Conservation (phyloP, 306 rosid species). For the Rosa chinensis region DNA sequence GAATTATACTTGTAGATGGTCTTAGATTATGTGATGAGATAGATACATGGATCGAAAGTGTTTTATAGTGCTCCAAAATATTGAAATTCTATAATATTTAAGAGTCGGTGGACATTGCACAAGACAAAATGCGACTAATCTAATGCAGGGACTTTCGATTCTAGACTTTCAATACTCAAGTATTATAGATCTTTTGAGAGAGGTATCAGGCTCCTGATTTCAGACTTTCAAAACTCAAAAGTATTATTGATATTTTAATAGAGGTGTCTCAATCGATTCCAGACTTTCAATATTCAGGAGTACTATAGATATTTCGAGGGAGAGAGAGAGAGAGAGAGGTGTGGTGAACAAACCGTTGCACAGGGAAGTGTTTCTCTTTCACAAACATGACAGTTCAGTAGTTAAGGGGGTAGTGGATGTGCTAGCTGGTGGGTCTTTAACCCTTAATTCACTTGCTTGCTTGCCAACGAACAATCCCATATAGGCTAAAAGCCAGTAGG, state of each 20-base stretch:
- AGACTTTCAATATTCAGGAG: background rate
- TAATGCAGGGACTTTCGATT: no score
- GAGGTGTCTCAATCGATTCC: no score
- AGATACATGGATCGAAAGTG: no score
- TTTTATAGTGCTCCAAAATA: background rate
- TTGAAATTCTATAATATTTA: no score
- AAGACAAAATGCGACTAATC: no score
- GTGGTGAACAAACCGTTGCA: background rate
- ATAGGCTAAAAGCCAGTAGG: slow-evolving; percentile 1
- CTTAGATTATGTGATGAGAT: no score
- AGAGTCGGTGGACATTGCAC: no score
- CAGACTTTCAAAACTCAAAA: background rate
- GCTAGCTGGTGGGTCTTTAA: slow-evolving; percentile 45
- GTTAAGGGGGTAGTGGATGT: slow-evolving; percentile 23
- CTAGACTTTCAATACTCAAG: no score
- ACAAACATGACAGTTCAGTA: slow-evolving; percentile 13
- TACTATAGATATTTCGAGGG: background rate
- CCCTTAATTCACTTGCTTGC: slow-evolving; percentile 23
- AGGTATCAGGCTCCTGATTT: no score
- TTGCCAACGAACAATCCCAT: slow-evolving; percentile 2
- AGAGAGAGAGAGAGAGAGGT: background rate
- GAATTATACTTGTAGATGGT: background rate
- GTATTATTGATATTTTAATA: no score
- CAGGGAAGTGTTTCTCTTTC: background rate
- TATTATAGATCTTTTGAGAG: no score